phyloP scores from a whole-genome alignment of 2,329 filamentous ascomycete genomes.

The Fusarium cicatricum region DNA sequence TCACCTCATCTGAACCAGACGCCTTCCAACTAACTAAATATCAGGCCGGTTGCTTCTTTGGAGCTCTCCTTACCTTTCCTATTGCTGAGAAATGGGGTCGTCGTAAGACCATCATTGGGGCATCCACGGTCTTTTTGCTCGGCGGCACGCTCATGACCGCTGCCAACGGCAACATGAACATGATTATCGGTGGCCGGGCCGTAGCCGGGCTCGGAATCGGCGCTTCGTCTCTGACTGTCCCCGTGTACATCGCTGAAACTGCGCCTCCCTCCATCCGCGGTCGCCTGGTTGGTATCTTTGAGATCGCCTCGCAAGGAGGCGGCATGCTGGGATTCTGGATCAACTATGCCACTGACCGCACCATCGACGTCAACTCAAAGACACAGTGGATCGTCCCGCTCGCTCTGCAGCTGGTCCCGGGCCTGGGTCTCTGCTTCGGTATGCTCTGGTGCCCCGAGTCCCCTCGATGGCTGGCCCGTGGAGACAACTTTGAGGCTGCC shows the following conservation, averaged over 20 bases:
- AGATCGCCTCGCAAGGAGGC: conserved; percentile 47
- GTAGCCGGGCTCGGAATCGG: conserved; percentile 62
- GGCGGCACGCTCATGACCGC: conserved; percentile 49
- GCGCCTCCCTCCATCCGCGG: conserved; percentile 60
- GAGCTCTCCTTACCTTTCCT: conserved; percentile 52
- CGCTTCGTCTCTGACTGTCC: conserved; percentile 57
- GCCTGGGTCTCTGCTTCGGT: conserved; percentile 59
- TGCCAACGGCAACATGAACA: conserved; percentile 44
- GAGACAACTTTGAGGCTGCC: conserved; percentile 63
- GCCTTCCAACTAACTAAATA: conserved; percentile 5
- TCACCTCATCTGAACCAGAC: too few relatives aligned
- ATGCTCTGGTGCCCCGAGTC: conserved; percentile 68
- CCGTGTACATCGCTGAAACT: conserved; percentile 53
- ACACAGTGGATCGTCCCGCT: conserved; percentile 63
- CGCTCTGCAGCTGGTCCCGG: conserved; percentile 64
- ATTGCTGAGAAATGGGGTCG: conserved; percentile 58
- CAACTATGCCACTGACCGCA: conserved; percentile 42
- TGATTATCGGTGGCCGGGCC: conserved; percentile 59
- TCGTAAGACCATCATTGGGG: conserved; percentile 55
- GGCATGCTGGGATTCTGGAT: conserved; percentile 53
- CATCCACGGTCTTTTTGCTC: conserved; percentile 52
- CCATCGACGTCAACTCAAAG: conserved; percentile 43
- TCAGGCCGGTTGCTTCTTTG: conserved; percentile 52
- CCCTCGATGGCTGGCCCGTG: conserved; percentile 66
- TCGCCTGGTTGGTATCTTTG: conserved; percentile 61